Evolutionary conservation across 225 moss, liverwort and hornwort genomes (phyloP).

Genomic region (Asterella californica): DNA sequence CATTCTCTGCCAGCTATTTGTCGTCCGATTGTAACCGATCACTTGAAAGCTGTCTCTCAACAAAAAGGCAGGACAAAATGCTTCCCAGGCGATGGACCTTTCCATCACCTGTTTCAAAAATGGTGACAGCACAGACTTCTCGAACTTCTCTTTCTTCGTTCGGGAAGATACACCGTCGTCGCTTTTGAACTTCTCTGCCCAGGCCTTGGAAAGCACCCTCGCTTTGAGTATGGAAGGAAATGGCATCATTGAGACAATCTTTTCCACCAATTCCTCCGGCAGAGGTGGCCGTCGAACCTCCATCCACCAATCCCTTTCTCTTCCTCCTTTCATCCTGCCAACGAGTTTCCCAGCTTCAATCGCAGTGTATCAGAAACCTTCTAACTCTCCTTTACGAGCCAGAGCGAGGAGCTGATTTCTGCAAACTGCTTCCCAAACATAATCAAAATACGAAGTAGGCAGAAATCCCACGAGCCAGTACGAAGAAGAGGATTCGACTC

Average conservation of each 20-base stretch:
- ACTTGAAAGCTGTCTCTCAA: slow-evolving; percentile 11
- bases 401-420: not conserved
- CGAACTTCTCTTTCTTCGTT: not conserved
- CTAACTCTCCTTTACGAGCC: not conserved
- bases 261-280: slow-evolving; percentile 19
- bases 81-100: slow-evolving; percentile 13
- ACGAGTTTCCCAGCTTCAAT: not conserved
- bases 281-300: not conserved
- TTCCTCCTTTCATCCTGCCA: not conserved
- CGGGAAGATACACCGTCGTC: not conserved
- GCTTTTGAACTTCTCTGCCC: slow-evolving; percentile 16
- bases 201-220: slow-evolving; percentile 19
- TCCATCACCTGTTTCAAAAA: slow-evolving; percentile 12
- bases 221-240: slow-evolving; percentile 21
- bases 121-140: not conserved
- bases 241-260: slow-evolving; percentile 20
- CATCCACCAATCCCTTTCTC: not conserved
- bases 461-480: not conserved
- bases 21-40: slow-evolving; percentile 5
- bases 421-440: not conserved
- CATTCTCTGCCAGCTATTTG: slow-evolving; percentile 10
- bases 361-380: not conserved
- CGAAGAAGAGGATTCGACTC: not conserved
- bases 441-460: not conserved
- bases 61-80: slow-evolving; percentile 12